Evolutionary conservation across 148 eudicot genomes (phyloP).

Genomic region (Diospyros lotus): DNA sequence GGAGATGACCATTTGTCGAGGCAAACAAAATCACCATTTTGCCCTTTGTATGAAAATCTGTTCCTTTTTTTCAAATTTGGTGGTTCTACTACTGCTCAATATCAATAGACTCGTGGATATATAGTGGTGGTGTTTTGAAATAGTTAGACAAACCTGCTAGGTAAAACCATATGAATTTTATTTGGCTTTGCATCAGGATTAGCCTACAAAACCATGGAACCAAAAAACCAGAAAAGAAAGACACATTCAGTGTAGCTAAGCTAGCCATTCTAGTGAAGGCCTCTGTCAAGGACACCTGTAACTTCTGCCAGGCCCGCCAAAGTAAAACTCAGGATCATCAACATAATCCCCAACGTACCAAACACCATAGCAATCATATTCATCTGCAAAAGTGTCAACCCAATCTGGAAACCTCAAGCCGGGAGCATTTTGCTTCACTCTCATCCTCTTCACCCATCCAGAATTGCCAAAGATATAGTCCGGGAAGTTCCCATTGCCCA

Average conservation of each 20-base stretch:
- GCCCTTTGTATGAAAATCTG: too few relatives aligned
- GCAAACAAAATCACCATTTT: too few relatives aligned
- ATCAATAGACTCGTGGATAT: too few relatives aligned
- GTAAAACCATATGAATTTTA: too few relatives aligned
- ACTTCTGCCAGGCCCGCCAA: constrained; percentile 64
- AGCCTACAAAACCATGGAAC: not conserved
- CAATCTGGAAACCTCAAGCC: constrained; percentile 37
- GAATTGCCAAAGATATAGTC: constrained; percentile 11
- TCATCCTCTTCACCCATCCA: constrained; percentile 35
- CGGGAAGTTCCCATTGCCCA: constrained; percentile 53
- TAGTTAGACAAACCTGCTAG: too few relatives aligned
- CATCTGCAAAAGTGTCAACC: constrained; percentile 30
- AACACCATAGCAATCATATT: constrained; percentile 38
- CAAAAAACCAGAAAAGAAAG: not conserved
- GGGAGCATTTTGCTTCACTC: constrained; percentile 23
- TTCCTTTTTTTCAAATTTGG: too few relatives aligned
- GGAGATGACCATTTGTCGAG: too few relatives aligned
- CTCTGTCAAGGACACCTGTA: constrained; percentile 30
- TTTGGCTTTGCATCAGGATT: too few relatives aligned
- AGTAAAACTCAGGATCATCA: constrained; percentile 56
- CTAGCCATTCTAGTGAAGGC: not conserved
- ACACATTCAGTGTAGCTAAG: not conserved
- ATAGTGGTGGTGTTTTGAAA: too few relatives aligned
- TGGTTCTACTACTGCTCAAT: too few relatives aligned
- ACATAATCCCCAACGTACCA: constrained; percentile 28